Evolutionary conservation across 192 early-diverging fungal species (phyloP).

Genomic region (Pilobolus umbonatus): DNA sequence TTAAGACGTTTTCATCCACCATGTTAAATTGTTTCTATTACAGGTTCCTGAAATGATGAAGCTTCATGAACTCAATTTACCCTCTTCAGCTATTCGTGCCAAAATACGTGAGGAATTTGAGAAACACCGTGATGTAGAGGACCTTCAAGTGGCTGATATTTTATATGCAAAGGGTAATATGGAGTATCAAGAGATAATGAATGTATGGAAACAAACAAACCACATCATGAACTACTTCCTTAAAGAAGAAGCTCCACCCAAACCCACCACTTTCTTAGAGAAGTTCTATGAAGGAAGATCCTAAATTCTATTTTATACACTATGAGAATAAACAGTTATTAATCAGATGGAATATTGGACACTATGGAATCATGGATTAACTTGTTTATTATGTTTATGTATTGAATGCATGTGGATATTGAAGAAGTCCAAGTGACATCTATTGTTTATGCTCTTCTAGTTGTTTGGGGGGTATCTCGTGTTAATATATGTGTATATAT

Average conservation of each 20-base stretch:
- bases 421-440: neutral
- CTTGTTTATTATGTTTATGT: neutral
- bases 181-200: slow-evolving; percentile 86
- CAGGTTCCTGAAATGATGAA: slow-evolving; percentile 72
- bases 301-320: no score
- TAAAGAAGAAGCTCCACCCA: slow-evolving; percentile 61
- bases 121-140: slow-evolving; percentile 71
- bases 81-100: slow-evolving; percentile 63
- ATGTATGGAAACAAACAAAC: slow-evolving; percentile 88
- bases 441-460: no score
- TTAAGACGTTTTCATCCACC: slow-evolving; percentile 1
- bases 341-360: no score
- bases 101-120: slow-evolving; percentile 91
- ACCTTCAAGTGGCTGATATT: slow-evolving; percentile 75
- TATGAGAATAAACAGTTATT: no score
- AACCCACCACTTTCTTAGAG: slow-evolving; percentile 72
- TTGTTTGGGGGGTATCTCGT: neutral
- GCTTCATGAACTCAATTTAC: slow-evolving; percentile 69
- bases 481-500: no score
- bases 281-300: slow-evolving; percentile 72
- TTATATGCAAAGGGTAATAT: slow-evolving; percentile 82
- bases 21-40: neutral
- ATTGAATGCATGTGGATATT: neutral
- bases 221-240: slow-evolving; percentile 87
- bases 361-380: no score